Percentiles rank a stretch among this genome's conserved stretches.
These are phyloP conservation scores for Hemerocallis citrina DNA, from an alignment of 106 monocot species.

Conservation along the genomic window DNA sequence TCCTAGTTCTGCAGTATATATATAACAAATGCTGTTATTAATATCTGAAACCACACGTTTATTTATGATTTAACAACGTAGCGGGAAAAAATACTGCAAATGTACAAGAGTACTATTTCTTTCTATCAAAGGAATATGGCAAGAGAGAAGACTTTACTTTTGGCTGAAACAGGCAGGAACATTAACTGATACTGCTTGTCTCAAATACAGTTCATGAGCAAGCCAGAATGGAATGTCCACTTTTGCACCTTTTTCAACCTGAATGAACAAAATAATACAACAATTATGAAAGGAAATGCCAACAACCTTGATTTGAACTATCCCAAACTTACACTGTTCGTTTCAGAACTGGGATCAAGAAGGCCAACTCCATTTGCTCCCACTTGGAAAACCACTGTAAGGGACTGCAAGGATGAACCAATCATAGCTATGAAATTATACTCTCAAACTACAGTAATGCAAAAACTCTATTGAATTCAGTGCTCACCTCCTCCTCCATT, in stretches of 20 bases:
- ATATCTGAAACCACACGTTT: background rate
- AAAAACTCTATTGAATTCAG: background rate
- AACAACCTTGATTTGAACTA: background rate
- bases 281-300: background rate
- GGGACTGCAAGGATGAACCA: slow-evolving; percentile 28
- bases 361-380: slow-evolving; percentile 74
- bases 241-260: slow-evolving; percentile 87
- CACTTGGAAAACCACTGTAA: slow-evolving; percentile 63
- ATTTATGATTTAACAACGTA: background rate
- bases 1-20: slow-evolving; percentile 24
- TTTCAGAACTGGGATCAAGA: slow-evolving; percentile 83
- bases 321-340: slow-evolving; percentile 44
- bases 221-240: slow-evolving; percentile 94
- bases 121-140: background rate
- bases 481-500: slow-evolving; percentile 68
- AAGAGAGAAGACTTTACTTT: slow-evolving; percentile 31
- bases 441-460: background rate
- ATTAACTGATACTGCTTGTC: slow-evolving; percentile 62
- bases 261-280: slow-evolving; percentile 2
- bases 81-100: background rate
- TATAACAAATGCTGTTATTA: background rate
- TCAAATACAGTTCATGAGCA: slow-evolving; percentile 60
- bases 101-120: background rate
- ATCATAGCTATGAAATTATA: background rate
- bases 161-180: slow-evolving; percentile 71